Conservation (phyloP, 345 rosid genomes). For the Murraya paniculata region DNA sequence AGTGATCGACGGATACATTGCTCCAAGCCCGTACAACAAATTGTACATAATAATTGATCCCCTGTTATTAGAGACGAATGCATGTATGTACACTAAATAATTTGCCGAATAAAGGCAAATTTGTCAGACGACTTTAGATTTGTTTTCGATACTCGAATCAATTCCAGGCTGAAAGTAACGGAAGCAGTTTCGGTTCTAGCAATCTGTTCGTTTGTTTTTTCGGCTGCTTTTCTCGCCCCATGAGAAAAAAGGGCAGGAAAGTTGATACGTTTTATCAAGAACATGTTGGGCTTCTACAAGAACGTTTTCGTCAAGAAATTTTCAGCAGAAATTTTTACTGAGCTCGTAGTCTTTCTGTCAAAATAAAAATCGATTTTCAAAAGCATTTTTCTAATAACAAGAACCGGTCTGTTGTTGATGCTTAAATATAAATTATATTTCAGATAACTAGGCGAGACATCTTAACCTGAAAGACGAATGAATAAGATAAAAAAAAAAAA, state of each 20-base stretch:
- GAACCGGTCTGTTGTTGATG: no score
- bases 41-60: conserved; percentile 2
- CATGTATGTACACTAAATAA: background rate
- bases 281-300: background rate
- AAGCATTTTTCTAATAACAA: no score
- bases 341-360: no score
- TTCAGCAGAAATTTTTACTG: no score
- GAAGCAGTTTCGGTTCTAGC: background rate
- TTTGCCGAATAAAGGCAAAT: background rate
- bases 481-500: no score
- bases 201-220: background rate
- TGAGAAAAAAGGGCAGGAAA: background rate
- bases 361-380: no score
- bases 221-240: no score
- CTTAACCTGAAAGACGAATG: no score
- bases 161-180: background rate
- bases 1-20: background rate
- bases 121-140: background rate
- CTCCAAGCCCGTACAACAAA: conserved; percentile 3
- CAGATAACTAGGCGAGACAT: no score
- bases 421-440: no score
- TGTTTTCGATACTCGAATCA: background rate
- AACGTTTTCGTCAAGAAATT: no score
- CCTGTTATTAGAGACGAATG: background rate
- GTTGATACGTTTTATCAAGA: background rate